Evolutionary conservation across 2,329 filamentous ascomycete genomes (phyloP).

Genomic region (Paecilomyces sp.): DNA sequence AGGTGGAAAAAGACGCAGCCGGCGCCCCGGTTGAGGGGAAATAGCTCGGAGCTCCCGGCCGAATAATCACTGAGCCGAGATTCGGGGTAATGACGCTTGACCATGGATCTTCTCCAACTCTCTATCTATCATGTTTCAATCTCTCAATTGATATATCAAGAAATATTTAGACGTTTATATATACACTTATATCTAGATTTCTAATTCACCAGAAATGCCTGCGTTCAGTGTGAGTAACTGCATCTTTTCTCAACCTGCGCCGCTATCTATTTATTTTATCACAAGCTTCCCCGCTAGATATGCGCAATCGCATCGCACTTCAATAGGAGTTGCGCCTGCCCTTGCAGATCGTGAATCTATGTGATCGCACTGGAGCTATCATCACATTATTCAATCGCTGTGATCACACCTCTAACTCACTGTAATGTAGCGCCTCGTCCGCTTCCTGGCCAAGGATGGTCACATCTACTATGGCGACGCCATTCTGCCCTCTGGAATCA

Average conservation of each 20-base stretch:
- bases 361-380: neutral
- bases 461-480: constrained; percentile 67
- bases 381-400: neutral
- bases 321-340: neutral
- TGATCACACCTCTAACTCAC: constrained; percentile 1
- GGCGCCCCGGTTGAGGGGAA: constrained; percentile 7
- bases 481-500: constrained; percentile 55
- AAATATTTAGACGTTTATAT: neutral
- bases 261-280: neutral
- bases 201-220: constrained; percentile 24
- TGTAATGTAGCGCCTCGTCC: constrained; percentile 55
- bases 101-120: neutral
- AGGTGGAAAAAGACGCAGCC: constrained; percentile 3
- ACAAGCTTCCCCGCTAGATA: neutral
- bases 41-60: constrained; percentile 15
- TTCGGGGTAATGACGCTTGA: neutral
- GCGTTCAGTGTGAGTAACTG: constrained; percentile 40
- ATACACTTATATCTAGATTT: neutral
- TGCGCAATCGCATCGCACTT: neutral
- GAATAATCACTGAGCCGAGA: constrained; percentile 9
- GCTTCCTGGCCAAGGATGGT: constrained; percentile 66
- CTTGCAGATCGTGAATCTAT: neutral
- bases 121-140: neutral
- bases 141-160: constrained; percentile 1
- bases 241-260: neutral